Conservation (phyloP, 495 filamentous ascomycete genomes). For the Elasticomyces elasticus region DNA sequence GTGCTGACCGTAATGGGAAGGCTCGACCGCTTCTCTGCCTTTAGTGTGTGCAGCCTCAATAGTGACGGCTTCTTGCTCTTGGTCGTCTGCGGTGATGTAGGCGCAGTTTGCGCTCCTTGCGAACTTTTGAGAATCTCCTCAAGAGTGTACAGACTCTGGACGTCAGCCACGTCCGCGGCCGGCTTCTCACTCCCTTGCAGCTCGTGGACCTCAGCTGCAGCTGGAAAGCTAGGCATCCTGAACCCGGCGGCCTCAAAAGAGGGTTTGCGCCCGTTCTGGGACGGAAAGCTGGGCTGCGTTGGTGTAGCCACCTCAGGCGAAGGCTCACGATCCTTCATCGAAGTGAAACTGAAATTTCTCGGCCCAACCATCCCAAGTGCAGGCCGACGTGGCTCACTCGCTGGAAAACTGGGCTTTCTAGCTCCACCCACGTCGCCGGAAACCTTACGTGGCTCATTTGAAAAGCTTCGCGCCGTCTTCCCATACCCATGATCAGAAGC, state of each 20-base stretch:
- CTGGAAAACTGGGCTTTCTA: no score
- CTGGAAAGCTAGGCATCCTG: no score
- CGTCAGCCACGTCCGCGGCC: constrained; percentile 9
- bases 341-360: no score
- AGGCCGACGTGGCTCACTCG: no score
- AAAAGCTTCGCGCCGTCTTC: not conserved
- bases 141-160: constrained; percentile 26
- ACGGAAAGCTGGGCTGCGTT: no score
- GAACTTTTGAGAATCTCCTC: constrained; percentile 20
- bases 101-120: not conserved
- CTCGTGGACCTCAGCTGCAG: not conserved
- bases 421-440: not conserved
- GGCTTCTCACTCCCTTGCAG: not conserved
- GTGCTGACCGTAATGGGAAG: not conserved
- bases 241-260: no score
- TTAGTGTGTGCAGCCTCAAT: constrained; percentile 3
- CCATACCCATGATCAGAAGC: constrained; percentile 7
- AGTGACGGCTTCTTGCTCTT: constrained; percentile 11
- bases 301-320: no score
- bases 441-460: not conserved
- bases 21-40: constrained; percentile 7
- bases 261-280: no score
- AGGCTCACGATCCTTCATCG: no score
- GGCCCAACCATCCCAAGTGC: no score
- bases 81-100: not conserved